Evolutionary conservation across 345 rosid genomes (phyloP), one percentile per base, ranked within the genome.

Genomic region (Boechera divaricarpa): DNA sequence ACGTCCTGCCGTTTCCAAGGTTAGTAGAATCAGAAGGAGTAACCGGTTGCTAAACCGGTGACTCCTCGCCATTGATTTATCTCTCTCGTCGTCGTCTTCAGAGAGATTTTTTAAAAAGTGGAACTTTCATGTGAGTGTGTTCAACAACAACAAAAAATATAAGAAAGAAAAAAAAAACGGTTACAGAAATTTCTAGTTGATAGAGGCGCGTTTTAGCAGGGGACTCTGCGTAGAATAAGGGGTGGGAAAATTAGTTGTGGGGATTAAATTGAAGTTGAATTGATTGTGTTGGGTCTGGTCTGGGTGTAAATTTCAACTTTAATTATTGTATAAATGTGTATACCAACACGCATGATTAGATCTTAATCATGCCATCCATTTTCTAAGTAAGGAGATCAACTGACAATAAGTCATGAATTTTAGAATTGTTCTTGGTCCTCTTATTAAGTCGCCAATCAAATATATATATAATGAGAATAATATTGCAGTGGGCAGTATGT

Each of bases 21-120:
- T 58, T 15, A 81, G 47, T 21, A 88, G 49, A 36, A 88, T 52
- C 21, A 80, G 29, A 10, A 90, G 2, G 12, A 85, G 31, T 16
- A 87, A 41, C 75, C 69, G 71, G 70, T 65, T 29, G 38, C 45
- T 38, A 52, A 57, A 72, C 85, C 79, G 65, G 76, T 42, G 69
- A 75, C 85, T 81, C 24, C 53, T 48, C 24, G 4, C 24, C 53
- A 48, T 48, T 2, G 10, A 16, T 16, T 45, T 28, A 2, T 39
- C 38, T 35, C 38, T 35, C 5, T 35, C 38, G 7, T 4, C 7
- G 6, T 35, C 38, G 2, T 35, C 38, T 35, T 35, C 38, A 35
- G 38, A 35, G 7, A 6, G 38, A 35, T 28, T 28, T 28, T 28
- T 28, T 2, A 28, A 28, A 28, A 77, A 38, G 13, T 71, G 75